Evolutionary conservation across 2,329 filamentous ascomycete genomes (phyloP).

Genomic region (Pseudocercospora macadamiae): DNA sequence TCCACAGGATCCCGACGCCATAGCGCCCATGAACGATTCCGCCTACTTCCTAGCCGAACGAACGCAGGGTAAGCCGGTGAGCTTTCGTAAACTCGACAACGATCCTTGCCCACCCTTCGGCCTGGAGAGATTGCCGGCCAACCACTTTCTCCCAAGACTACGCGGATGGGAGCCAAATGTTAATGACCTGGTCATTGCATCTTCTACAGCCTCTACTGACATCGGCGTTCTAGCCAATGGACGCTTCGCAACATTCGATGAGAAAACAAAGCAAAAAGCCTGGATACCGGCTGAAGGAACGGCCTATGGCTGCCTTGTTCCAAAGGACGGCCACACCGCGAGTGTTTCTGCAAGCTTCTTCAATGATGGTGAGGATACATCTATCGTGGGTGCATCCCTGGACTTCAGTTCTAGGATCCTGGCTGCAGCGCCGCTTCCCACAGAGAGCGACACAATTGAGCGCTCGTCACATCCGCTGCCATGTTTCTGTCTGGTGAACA

Average conservation of each 20-base stretch:
- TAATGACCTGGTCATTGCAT: slow-evolving; percentile 78
- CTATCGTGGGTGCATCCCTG: slow-evolving; percentile 75
- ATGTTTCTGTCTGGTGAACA: slow-evolving; percentile 80
- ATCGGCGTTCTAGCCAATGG: slow-evolving; percentile 73
- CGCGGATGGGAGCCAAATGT: slow-evolving; percentile 79
- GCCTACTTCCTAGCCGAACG: slow-evolving; percentile 80
- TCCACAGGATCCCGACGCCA: slow-evolving; percentile 18
- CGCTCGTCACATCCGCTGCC: slow-evolving; percentile 81
- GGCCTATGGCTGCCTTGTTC: slow-evolving; percentile 40
- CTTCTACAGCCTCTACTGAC: slow-evolving; percentile 78
- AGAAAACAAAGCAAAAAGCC: background rate
- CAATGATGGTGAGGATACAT: slow-evolving; percentile 69
- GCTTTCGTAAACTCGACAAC: slow-evolving; percentile 69
- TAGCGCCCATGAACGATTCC: slow-evolving; percentile 53
- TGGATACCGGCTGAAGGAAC: too few relatives aligned
- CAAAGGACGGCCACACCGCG: slow-evolving; percentile 74
- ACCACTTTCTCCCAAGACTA: slow-evolving; percentile 77
- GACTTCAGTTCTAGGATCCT: slow-evolving; percentile 60
- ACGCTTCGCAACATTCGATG: slow-evolving; percentile 56
- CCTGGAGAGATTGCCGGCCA: slow-evolving; percentile 66
- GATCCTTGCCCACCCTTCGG: slow-evolving; percentile 69
- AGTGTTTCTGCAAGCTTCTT: slow-evolving; percentile 67
- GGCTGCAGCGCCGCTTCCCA: slow-evolving; percentile 31
- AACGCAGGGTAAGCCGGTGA: slow-evolving; percentile 60
- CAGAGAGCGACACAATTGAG: slow-evolving; percentile 69